These are phyloP conservation scores for Ceratobasidium papillatum DNA, from an alignment of 1,284 basidiomycete genomes.

Conservation along the genomic window DNA sequence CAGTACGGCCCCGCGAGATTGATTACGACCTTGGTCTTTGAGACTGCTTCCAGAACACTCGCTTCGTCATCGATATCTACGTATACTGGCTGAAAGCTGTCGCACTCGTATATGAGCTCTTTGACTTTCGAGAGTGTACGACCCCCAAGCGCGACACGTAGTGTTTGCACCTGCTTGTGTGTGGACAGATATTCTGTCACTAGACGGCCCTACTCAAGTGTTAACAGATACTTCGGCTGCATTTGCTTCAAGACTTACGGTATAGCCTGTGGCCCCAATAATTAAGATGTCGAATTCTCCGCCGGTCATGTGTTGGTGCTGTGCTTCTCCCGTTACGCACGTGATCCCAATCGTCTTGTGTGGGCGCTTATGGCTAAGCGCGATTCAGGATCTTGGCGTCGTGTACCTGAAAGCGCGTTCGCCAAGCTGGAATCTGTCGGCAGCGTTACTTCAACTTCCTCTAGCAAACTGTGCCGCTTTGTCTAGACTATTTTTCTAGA, in stretches of 20 bases:
- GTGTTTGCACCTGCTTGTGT: not conserved
- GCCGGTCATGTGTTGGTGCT: not conserved
- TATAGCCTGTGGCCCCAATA: conserved; percentile 44
- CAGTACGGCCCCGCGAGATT: conserved; percentile 43
- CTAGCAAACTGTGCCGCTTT: no score
- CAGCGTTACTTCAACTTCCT: no score
- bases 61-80: conserved; percentile 39
- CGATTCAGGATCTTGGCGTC: no score
- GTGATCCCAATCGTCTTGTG: not conserved
- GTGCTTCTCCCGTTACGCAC: not conserved
- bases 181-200: conserved; percentile 38
- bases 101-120: not conserved
- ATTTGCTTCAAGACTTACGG: conserved; percentile 7
- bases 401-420: no score
- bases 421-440: no score
- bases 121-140: conserved; percentile 38
- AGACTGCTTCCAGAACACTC: conserved; percentile 35
- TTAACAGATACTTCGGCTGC: not conserved
- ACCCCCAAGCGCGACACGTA: conserved; percentile 40
- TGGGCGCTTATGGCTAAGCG: not conserved
- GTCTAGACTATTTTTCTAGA: no score
- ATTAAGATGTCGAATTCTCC: conserved; percentile 34
- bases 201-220: conserved; percentile 31
- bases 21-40: conserved; percentile 40
- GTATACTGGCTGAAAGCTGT: conserved; percentile 2